Base-by-base conservation (phyloP, 1,284 basidiomycete genomes). In the Cutaneotrichosporon cavernicola region DNA sequence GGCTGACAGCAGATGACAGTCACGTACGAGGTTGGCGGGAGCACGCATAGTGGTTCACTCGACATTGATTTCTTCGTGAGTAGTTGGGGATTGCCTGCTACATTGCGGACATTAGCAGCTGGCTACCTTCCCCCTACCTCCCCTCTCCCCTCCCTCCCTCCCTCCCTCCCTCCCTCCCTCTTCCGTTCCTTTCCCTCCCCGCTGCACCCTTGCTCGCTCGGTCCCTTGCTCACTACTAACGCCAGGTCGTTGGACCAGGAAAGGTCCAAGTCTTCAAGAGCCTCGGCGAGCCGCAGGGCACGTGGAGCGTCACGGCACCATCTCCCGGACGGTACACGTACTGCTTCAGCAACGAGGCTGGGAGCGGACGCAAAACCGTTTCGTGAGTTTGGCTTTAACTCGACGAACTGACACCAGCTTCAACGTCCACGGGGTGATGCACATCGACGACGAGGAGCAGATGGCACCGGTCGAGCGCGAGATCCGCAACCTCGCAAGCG, bases 281-380 rank as follows among this genome's bases (percentile, higher is more conserved):
- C 70, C 83, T 90, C 62, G 89, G 88, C 78, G 87, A 95, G 76
- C 89, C 92, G 56, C 97, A 96, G 14, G 97, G 97, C 0, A 91
- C 91, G 5, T 85, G 89, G 63, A 89, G 91, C 32, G 88, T 97
- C 69, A 92, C 92, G 4, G 95, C 95, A 13, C 86, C 88, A 65
- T 86, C 84, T 72, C 89, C 95, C 71, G 97, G 97, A 0, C 83
- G 92, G 59, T 89, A 96, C 77, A 90, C 92, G 72, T 98, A 98
- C 77, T 99, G 97, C 82, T 99, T 99, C 85, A 94, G 91, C 56
- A 99, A 99, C 80, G 89, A 94, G 80, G 97, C 97, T 90, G 93
- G 90, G 74, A 88, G 90, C 32, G 89, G 97, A 52, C 91, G 96
- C 82, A 99, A 99, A 82, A 89, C 92, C 67, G 88, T 99, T 72